Evolutionary conservation across 2,329 filamentous ascomycete species (phyloP), one percentile per base, ranked within the genome.

Genomic region (Fusarium sp.): DNA sequence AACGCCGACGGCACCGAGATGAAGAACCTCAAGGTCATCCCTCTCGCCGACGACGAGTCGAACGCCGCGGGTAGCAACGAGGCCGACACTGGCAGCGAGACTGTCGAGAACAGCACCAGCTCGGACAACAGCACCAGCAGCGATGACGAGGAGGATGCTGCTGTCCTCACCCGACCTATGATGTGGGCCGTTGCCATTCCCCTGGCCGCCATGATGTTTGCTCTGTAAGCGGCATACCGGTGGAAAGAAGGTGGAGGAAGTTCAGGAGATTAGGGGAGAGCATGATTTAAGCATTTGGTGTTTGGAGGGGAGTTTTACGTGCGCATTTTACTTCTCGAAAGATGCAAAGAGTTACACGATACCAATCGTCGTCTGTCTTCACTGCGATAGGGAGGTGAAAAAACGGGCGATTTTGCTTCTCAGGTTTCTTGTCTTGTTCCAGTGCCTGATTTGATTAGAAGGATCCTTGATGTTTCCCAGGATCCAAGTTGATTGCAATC

Each of bases 51-150:
- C 42, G 81, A 87, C 66, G 80, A 84, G 64, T 82, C 82, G 76
- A 89, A 89, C 82, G 80, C 80, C 73, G 81, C 83, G 14, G 86
- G 86, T 76, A 84, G 80, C 76, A 87, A 87, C 80, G 78, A 77
- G 18, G 79, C 79, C 62, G 72, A 81, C 47, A 84, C 82, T 40
- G 80, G 80, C 62, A 80, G 76, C 63, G 77, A 75, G 57, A 76
- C 70, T 34, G 68, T 64, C 35, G 71, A 61, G 24, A 75, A 77
- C 20, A 77, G 71, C 54, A 74, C 74, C 8, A 63, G 63, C 52
- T 50, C 71, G 16, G 67, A 71, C 35, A 73, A 71, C 60, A 73
- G 60, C 62, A 76, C 70, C 35, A 71, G 67, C 34, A 74, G 72
- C 56, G 69, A 54, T 29, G 72, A 79, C 62, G 71, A 78, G 37